phyloP scores from a whole-genome alignment of 495 filamentous ascomycete genomes.

The Penicillium mononematosum region DNA sequence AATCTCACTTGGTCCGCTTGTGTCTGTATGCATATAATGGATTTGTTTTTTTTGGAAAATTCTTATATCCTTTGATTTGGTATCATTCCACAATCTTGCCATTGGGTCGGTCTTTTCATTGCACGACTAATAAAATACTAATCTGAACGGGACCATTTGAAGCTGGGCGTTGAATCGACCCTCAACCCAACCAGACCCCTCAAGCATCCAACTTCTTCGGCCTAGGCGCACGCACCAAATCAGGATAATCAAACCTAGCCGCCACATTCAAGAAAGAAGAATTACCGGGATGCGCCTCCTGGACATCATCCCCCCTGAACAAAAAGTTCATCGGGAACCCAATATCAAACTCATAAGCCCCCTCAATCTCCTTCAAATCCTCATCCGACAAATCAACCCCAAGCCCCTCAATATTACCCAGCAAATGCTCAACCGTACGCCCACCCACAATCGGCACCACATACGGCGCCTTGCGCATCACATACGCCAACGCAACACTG shows the following conservation, averaged over 20 bases:
- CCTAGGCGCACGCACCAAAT: slow-evolving; percentile 18
- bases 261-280: slow-evolving; percentile 16
- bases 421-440: slow-evolving; percentile 62
- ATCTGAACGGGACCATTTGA: not conserved
- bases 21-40: slow-evolving; percentile 46
- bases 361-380: slow-evolving; percentile 66
- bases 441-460: slow-evolving; percentile 74
- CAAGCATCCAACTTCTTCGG: slow-evolving; percentile 24
- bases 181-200: not conserved
- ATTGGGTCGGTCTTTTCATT: not conserved
- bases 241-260: slow-evolving; percentile 28
- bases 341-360: slow-evolving; percentile 57
- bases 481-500: slow-evolving; percentile 64
- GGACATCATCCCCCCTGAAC: slow-evolving; percentile 12
- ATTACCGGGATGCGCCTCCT: slow-evolving; percentile 24
- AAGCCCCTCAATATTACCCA: slow-evolving; percentile 68
- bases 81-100: not conserved
- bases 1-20: slow-evolving; percentile 23
- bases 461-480: slow-evolving; percentile 72
- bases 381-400: slow-evolving; percentile 53
- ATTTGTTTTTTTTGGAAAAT: slow-evolving; percentile 22
- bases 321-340: slow-evolving; percentile 61
- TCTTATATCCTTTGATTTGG: not conserved
- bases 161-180: not conserved
- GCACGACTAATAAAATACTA: not conserved